Evolutionary conservation across 306 rosid species (phyloP).

Genomic region (Neltuma alba): DNA sequence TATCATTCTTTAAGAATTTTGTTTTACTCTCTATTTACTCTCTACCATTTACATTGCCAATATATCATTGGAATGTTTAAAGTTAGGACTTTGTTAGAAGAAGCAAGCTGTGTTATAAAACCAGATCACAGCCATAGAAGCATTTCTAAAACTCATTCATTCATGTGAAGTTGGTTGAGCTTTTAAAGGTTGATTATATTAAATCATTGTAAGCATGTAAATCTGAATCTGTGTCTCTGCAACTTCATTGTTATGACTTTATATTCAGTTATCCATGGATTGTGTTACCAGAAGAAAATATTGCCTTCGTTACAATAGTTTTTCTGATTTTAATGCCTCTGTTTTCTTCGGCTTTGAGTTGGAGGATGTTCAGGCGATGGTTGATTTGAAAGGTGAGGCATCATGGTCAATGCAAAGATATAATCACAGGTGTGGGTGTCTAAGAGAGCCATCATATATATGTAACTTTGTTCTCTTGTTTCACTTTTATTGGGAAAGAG

Average conservation of each 20-base stretch:
- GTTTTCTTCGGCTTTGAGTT: neutral
- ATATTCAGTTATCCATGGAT: neutral
- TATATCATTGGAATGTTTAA: constrained; percentile 9
- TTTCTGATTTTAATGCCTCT: neutral
- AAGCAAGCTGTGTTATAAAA: constrained; percentile 20
- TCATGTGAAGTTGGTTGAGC: constrained; percentile 26
- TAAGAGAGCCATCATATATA: neutral
- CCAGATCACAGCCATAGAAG: constrained; percentile 27
- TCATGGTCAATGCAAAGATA: neutral
- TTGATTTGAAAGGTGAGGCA: no score
- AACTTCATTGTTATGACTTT: constrained; percentile 5
- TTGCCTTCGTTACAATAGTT: neutral
- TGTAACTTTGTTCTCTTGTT: no score
- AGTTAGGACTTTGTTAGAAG: constrained; percentile 9
- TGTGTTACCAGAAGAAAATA: neutral
- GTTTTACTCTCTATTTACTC: constrained; percentile 21
- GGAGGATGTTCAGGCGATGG: neutral
- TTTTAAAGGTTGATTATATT: constrained; percentile 33
- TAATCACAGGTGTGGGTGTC: neutral
- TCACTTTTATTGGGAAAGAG: no score
- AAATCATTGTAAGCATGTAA: constrained; percentile 22
- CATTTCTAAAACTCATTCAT: constrained; percentile 35
- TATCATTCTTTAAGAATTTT: constrained; percentile 39
- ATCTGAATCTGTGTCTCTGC: constrained; percentile 27
- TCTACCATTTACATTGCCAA: neutral